A percentile compares a stretch with the other conserved stretches of the same genome.
These are phyloP conservation scores for Termitomyces heimii DNA, from an alignment of 768 basidiomycete genomes.

Conservation along the genomic window DNA sequence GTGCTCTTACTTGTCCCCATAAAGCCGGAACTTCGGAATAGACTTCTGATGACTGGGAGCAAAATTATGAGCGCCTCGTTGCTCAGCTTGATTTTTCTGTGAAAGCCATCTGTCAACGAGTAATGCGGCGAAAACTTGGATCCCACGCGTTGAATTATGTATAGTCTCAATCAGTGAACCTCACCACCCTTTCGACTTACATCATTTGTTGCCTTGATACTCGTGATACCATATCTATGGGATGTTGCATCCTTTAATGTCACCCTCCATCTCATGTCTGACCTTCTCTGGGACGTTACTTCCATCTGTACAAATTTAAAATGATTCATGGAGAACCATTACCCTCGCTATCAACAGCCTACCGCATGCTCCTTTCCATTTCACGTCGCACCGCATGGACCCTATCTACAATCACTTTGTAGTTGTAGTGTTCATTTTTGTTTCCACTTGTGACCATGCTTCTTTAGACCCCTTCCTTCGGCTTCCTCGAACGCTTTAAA, in stretches of 20 bases:
- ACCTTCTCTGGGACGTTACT: not conserved
- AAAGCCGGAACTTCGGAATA: conserved; percentile 58
- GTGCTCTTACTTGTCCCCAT: conserved; percentile 77
- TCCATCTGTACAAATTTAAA: not conserved
- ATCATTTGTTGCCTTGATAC: not conserved
- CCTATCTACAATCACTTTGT: not conserved
- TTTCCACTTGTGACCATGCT: not conserved
- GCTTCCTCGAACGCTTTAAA: not conserved
- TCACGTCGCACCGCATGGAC: not conserved
- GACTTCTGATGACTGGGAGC: conserved; percentile 51
- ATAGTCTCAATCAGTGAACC: not conserved
- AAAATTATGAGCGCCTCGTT: conserved; percentile 60
- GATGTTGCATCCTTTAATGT: not conserved
- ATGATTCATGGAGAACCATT: not conserved
- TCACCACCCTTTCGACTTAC: not conserved
- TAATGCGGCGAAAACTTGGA: not conserved
- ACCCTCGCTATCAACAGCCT: not conserved
- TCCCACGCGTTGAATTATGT: not conserved
- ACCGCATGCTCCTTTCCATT: not conserved
- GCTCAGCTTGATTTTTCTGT: conserved; percentile 51
- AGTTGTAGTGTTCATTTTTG: not conserved
- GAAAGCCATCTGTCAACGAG: conserved; percentile 35
- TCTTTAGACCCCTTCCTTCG: not conserved
- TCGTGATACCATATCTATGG: not conserved
- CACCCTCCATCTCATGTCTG: not conserved